Base-by-base conservation (phyloP, 2,329 filamentous ascomycete species). In the Elsinoe necatrix region DNA sequence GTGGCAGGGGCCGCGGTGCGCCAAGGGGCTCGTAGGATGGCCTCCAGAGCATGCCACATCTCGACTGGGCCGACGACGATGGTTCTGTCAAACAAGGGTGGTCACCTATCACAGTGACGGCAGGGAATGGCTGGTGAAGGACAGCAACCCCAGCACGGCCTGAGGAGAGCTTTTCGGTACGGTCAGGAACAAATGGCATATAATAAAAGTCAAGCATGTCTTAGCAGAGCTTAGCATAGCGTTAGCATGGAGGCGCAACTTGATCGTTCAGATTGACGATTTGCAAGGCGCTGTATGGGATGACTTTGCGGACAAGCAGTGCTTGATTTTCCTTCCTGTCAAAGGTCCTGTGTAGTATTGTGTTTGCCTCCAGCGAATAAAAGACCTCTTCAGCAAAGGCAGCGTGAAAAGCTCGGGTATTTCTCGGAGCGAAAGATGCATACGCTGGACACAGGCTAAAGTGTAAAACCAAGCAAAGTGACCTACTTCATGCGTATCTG, bases 1-100 rank as follows among this genome's bases (percentile, higher is more conserved):
- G 67, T 41, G 63, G 67, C 54, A 61, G 64, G 37, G 63, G 65
- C 56, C 63, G 69, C 50, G 67, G 69, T 34, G 66, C 43, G 27
- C 54, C 54, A 42, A 42, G 54, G 25, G 54, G 54, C 42, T 56
- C 54, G 16, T 56, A 56, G 54, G 41, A 48, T 39, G 45, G 54
- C 20, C 27, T 21, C 9, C 48, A 52, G 12, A 25, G 25, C 29
- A 18, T 12, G 25, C 45, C 23, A 18, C 14, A 18, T 20, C 23
- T 31, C 14, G 45, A 31, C 27, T 21, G 45, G 23, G 45, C 16
- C 4, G 27, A 31, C 9, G 25, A 50, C 12, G 21, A 21, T n/a
- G 14, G 29, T 25, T 31, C 23, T 7, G 16, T 16, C 11, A 20
- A 18, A n/a, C 41, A 25, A 8, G 41, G 25, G 6, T 27, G 20